These are phyloP conservation scores for Boletus mariae DNA, from an alignment of 1,284 basidiomycete species.

Conservation along the genomic window DNA sequence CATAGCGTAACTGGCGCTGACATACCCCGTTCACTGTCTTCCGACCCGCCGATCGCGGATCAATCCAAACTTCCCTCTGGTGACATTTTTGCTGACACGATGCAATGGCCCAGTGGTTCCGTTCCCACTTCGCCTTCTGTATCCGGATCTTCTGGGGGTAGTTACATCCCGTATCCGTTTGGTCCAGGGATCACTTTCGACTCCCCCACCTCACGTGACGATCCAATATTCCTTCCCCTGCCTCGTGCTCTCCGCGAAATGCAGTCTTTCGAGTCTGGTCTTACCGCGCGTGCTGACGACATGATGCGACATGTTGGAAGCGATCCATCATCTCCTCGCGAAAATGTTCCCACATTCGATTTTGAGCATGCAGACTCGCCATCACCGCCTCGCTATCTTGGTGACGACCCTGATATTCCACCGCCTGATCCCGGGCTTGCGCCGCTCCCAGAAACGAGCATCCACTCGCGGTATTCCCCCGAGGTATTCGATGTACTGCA, in stretches of 20 bases:
- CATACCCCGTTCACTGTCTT: conserved; percentile 40
- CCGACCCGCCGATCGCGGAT: conserved; percentile 11
- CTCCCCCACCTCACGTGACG: conserved; percentile 46
- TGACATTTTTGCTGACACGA: conserved; percentile 63
- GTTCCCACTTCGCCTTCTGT: conserved; percentile 38
- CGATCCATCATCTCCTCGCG: conserved; percentile 11
- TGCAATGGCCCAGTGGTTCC: conserved; percentile 51
- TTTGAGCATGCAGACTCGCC: conserved; percentile 9
- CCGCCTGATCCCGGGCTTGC: conserved; percentile 22
- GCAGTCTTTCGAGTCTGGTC: conserved; percentile 76
- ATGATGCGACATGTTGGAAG: conserved; percentile 20
- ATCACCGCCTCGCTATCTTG: conserved; percentile 24
- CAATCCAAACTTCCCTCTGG: conserved; percentile 25
- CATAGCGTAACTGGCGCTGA: conserved; percentile 75
- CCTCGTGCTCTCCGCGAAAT: conserved; percentile 64
- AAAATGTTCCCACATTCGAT: not conserved
- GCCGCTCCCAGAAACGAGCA: conserved; percentile 42
- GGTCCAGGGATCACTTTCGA: conserved; percentile 60
- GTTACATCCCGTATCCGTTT: conserved; percentile 53
- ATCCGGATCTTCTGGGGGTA: conserved; percentile 23
- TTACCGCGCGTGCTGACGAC: conserved; percentile 58
- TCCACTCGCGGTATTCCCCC: conserved; percentile 62
- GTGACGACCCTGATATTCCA: conserved; percentile 28
- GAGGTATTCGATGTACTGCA: conserved; percentile 81
- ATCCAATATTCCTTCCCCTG: conserved; percentile 35